These are phyloP conservation scores for Phaeomoniella chlamydospora DNA, from an alignment of 2,329 filamentous ascomycete genomes.

Conservation along the genomic window DNA sequence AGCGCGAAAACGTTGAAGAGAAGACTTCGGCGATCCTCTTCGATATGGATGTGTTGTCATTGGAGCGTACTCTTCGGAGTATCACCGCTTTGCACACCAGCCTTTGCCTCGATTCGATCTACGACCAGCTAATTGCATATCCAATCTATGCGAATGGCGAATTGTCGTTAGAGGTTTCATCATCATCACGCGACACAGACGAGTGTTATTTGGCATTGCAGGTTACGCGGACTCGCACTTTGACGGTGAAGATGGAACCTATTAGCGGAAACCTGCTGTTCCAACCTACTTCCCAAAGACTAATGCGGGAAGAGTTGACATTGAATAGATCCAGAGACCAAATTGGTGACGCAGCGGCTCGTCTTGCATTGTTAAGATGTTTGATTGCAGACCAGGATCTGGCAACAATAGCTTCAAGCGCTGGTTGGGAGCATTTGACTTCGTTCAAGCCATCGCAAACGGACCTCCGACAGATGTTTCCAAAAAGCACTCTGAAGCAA, in stretches of 20 bases:
- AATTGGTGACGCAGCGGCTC: constrained; percentile 22
- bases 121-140: constrained; percentile 42
- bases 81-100: constrained; percentile 64
- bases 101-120: constrained; percentile 54
- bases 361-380: constrained; percentile 22
- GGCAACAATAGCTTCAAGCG: constrained; percentile 18
- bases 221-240: constrained; percentile 46
- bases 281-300: constrained; percentile 45
- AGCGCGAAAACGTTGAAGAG: constrained; percentile 65
- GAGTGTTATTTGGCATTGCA: constrained; percentile 56
- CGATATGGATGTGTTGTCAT: constrained; percentile 52
- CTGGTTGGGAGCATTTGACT: constrained; percentile 27
- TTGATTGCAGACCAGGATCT: constrained; percentile 23
- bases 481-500: constrained; percentile 47
- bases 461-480: constrained; percentile 45
- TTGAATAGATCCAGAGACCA: constrained; percentile 42
- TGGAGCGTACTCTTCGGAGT: constrained; percentile 57
- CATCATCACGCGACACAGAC: constrained; percentile 47
- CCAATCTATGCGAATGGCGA: constrained; percentile 47
- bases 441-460: constrained; percentile 18
- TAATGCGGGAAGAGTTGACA: constrained; percentile 44
- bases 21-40: constrained; percentile 53
- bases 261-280: constrained; percentile 65
- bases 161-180: constrained; percentile 41
- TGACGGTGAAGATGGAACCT: constrained; percentile 57